Conservation (phyloP, 1,139 yeast genomes). For the Williopsis jadinii region DNA sequence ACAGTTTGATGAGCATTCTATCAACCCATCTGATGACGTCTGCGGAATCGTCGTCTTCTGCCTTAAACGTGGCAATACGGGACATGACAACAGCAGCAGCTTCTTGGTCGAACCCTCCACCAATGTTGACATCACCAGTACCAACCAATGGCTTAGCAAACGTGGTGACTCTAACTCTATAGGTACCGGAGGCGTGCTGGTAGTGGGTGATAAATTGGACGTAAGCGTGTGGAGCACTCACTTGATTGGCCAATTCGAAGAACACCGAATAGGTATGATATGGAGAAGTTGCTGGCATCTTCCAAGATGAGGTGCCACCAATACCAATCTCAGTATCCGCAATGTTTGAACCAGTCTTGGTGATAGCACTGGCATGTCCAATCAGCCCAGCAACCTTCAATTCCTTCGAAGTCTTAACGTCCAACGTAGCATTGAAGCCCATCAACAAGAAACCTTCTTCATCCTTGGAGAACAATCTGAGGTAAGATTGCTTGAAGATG, state of each 20-base stretch:
- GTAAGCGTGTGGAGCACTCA: constrained; percentile 33
- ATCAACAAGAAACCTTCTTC: constrained; percentile 74
- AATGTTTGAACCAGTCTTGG: constrained; percentile 49
- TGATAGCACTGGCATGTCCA: constrained; percentile 59
- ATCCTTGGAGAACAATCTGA: constrained; percentile 82
- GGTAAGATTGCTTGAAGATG: constrained; percentile 88
- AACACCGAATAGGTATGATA: constrained; percentile 80
- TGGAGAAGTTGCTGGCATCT: constrained; percentile 77
- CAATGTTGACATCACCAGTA: constrained; percentile 42
- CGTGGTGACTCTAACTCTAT: constrained; percentile 88
- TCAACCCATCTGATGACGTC: constrained; percentile 85
- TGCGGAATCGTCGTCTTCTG: constrained; percentile 68
- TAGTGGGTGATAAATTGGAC: constrained; percentile 69
- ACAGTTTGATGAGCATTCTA: constrained; percentile 73
- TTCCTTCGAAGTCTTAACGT: constrained; percentile 84
- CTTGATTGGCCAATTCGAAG: constrained; percentile 69
- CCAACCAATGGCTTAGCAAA: constrained; percentile 45
- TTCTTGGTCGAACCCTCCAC: constrained; percentile 88
- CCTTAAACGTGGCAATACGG: constrained; percentile 84
- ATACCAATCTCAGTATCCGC: constrained; percentile 92
- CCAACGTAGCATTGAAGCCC: constrained; percentile 85
- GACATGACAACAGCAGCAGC: constrained; percentile 98
- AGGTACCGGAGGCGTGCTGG: constrained; percentile 76
- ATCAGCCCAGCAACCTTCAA: constrained; percentile 87
- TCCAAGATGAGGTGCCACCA: constrained; percentile 88